Percentiles rank a stretch among this genome's conserved stretches.
Conservation (phyloP, 805 yeast genomes). For the Starmerella apicola region DNA sequence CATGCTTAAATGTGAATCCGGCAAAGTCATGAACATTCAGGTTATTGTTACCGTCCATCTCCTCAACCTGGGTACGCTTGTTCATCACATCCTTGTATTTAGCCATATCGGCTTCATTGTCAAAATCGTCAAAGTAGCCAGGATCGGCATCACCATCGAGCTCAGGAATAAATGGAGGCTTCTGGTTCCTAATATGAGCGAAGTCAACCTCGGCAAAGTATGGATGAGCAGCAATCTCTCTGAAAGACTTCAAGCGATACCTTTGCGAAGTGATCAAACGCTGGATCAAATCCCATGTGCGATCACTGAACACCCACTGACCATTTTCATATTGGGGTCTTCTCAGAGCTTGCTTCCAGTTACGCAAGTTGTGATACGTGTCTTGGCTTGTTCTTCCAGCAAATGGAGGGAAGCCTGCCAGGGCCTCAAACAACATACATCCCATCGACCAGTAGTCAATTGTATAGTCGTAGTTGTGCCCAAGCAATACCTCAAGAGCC, state of each 20-base stretch:
- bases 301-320: conserved; percentile 80
- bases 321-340: conserved; percentile 91
- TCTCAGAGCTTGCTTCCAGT: conserved; percentile 78
- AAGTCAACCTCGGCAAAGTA: conserved; percentile 82
- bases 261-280: conserved; percentile 70
- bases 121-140: conserved; percentile 95
- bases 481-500: conserved; percentile 96
- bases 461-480: conserved; percentile 84
- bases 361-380: conserved; percentile 82
- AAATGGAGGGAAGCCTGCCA: conserved; percentile 95
- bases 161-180: conserved; percentile 96
- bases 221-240: conserved; percentile 64
- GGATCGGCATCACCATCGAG: conserved; percentile 95
- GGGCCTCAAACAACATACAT: conserved; percentile 89
- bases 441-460: conserved; percentile 99
- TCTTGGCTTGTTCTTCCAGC: conserved; percentile 89
- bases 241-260: conserved; percentile 61
- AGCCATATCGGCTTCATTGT: conserved; percentile 92
- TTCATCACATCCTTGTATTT: conserved; percentile 95
- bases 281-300: conserved; percentile 85
- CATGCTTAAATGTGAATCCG: conserved; percentile 93
- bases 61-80: conserved; percentile 75
- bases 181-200: conserved; percentile 49
- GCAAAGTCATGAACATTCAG: conserved; percentile 59
- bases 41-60: conserved; percentile 53